A percentile compares a stretch with the other conserved stretches of the same genome.
These are phyloP conservation scores for Cucumis sativus DNA, from an alignment of 306 rosid species.

Conservation along the genomic window DNA sequence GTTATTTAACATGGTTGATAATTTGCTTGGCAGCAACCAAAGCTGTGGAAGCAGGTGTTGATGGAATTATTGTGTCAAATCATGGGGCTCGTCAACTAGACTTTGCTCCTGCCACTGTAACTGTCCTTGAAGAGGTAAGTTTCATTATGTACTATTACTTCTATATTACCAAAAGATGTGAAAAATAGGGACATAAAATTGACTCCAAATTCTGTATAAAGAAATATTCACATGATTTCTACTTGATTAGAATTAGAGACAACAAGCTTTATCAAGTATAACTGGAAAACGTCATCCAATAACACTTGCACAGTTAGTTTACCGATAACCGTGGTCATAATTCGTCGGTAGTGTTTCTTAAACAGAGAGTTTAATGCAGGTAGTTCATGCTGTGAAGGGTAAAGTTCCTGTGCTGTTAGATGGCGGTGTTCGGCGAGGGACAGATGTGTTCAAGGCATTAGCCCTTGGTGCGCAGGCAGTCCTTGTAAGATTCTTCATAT, in stretches of 20 bases:
- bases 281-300: too few relatives aligned
- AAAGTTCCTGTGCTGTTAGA: conserved; percentile 42
- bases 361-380: conserved; percentile 16
- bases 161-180: background rate
- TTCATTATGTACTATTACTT: background rate
- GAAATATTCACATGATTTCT: too few relatives aligned
- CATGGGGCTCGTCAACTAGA: conserved; percentile 35
- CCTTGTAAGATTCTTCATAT: conserved; percentile 11
- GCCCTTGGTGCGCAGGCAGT: conserved; percentile 59
- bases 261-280: background rate
- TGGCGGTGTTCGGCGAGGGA: conserved; percentile 55
- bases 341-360: background rate
- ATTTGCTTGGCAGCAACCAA: conserved; percentile 16
- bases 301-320: background rate
- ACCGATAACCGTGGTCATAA: background rate
- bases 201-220: background rate
- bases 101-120: conserved; percentile 20
- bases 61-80: conserved; percentile 29
- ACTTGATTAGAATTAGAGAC: background rate
- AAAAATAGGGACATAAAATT: background rate
- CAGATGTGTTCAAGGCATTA: conserved; percentile 52
- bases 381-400: conserved; percentile 36
- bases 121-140: conserved; percentile 29
- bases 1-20: background rate
- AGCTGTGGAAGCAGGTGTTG: conserved; percentile 25